phyloP scores from a whole-genome alignment of 257 asterid species.

The Solanum phureja region DNA sequence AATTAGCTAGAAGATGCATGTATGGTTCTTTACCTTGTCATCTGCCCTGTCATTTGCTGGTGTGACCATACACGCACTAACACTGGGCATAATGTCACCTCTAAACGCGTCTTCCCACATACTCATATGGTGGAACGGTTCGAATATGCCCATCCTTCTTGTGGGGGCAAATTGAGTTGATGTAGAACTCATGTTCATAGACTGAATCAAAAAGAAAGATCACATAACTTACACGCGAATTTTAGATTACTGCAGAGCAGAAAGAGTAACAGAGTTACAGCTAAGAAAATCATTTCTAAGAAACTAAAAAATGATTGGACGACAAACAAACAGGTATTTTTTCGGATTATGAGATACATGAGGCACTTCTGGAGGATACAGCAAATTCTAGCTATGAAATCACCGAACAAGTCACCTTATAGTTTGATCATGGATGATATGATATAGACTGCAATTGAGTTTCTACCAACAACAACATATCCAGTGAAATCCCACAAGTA shows the following conservation, averaged over 20 bases:
- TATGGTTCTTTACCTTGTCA: conserved; percentile 39
- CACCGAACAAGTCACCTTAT: background rate
- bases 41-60: conserved; percentile 39
- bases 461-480: background rate
- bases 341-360: background rate
- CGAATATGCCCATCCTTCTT: conserved; percentile 53
- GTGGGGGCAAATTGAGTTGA: conserved; percentile 61
- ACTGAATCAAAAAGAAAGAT: conserved; percentile 3
- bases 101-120: conserved; percentile 74
- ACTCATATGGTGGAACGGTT: conserved; percentile 61
- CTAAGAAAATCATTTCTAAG: background rate
- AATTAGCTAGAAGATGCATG: background rate
- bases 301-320: background rate
- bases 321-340: background rate
- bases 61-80: conserved; percentile 25
- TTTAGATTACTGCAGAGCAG: background rate
- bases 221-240: background rate
- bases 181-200: conserved; percentile 49
- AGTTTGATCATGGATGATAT: background rate
- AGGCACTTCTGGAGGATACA: background rate
- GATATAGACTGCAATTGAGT: background rate
- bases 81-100: conserved; percentile 36
- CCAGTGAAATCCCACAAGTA: background rate
- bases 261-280: background rate
- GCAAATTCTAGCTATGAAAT: background rate